These are phyloP conservation scores for Aspergillus carbonarius DNA, from an alignment of 2,329 filamentous ascomycete genomes.

Conservation along the genomic window DNA sequence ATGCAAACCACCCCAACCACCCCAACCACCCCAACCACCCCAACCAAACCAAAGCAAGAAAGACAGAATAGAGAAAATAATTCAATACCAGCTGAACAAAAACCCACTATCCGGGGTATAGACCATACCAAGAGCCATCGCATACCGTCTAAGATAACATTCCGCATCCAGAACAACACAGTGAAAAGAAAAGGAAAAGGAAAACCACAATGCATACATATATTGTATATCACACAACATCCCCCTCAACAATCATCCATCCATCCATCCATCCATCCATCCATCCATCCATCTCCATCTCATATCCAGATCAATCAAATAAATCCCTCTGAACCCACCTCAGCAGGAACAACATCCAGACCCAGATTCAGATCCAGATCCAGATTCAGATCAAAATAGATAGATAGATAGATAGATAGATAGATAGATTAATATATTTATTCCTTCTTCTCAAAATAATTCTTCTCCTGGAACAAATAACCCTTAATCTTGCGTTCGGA, in stretches of 20 bases:
- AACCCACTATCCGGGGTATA: too few species aligned
- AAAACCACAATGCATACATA: constrained; percentile 3
- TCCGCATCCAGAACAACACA: background rate
- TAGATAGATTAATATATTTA: constrained; percentile 24
- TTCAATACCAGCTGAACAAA: background rate
- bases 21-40: too few species aligned
- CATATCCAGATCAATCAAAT: too few species aligned
- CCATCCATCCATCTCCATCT: background rate
- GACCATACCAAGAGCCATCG: too few species aligned
- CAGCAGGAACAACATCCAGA: too few species aligned
- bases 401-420: constrained; percentile 18
- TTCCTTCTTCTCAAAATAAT: constrained; percentile 48
- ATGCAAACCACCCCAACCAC: background rate
- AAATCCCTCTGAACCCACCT: too few species aligned
- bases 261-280: background rate
- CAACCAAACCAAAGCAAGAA: background rate
- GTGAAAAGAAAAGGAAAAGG: background rate
- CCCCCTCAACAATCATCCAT: background rate
- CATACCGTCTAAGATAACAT: background rate
- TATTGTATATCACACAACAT: background rate
- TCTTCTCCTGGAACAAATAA: constrained; percentile 64
- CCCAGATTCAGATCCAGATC: too few species aligned
- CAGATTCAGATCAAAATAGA: too few species aligned
- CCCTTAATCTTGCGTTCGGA: constrained; percentile 63
- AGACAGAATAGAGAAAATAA: background rate